A percentile compares a stretch with the other conserved stretches of the same genome.
These are phyloP conservation scores for Penicillium rolfsii DNA, from an alignment of 2,329 filamentous ascomycete species.

Conservation along the genomic window DNA sequence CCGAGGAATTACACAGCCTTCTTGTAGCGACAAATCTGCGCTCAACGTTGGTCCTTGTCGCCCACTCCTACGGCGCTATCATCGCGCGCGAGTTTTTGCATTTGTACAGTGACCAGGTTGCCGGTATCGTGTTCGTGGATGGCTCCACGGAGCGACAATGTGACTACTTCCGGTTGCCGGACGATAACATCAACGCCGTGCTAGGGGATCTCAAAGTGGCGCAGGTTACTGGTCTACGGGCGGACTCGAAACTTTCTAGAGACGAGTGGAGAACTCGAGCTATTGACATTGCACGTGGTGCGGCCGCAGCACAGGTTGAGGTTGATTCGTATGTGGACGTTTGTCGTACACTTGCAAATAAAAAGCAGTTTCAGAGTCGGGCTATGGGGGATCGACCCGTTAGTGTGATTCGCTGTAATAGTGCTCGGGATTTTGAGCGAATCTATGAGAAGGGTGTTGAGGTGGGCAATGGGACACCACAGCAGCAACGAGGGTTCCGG, in stretches of 20 bases:
- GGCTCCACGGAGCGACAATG: slow-evolving; percentile 40
- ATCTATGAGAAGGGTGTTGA: slow-evolving; percentile 40
- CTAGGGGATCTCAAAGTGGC: slow-evolving; percentile 37
- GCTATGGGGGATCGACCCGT: slow-evolving; percentile 37
- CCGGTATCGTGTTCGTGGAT: slow-evolving; percentile 45
- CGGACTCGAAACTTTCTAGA: slow-evolving; percentile 32
- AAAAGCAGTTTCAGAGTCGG: slow-evolving; percentile 36
- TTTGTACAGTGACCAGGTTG: slow-evolving; percentile 33
- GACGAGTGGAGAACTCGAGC: slow-evolving; percentile 42
- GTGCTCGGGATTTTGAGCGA: slow-evolving; percentile 36
- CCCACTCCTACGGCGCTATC: slow-evolving; percentile 48
- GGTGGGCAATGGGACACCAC: slow-evolving; percentile 39
- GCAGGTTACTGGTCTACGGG: slow-evolving; percentile 38
- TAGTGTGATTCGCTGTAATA: slow-evolving; percentile 42
- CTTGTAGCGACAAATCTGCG: slow-evolving; percentile 27
- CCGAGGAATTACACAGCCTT: slow-evolving; percentile 38
- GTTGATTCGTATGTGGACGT: slow-evolving; percentile 25
- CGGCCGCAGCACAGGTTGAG: slow-evolving; percentile 28
- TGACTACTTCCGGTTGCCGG: slow-evolving; percentile 37
- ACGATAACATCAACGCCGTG: slow-evolving; percentile 37
- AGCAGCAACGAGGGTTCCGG: slow-evolving; percentile 35
- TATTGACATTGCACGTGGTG: slow-evolving; percentile 34
- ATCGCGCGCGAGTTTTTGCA: slow-evolving; percentile 46
- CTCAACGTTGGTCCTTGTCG: slow-evolving; percentile 41
- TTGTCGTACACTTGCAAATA: slow-evolving; percentile 34